Evolutionary conservation across 2,329 filamentous ascomycete species (phyloP).

Genomic region (Ceratocystis alfenasii): DNA sequence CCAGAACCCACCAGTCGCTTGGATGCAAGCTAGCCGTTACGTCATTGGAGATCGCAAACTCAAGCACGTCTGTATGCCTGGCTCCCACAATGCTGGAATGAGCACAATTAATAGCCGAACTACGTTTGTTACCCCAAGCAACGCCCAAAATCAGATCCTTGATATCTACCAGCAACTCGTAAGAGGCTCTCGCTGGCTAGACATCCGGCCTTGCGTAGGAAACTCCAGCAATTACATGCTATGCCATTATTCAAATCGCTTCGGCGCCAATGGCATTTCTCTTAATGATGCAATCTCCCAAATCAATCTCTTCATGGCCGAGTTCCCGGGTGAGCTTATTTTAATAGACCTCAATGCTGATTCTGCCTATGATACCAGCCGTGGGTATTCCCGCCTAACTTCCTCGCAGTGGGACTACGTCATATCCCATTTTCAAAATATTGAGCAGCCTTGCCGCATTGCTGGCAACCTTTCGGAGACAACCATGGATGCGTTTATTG

Average conservation of each 20-base stretch:
- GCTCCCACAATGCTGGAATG: slow-evolving; percentile 38
- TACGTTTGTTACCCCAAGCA: slow-evolving; percentile 25
- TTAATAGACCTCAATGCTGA: slow-evolving; percentile 33
- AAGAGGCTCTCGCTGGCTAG: slow-evolving; percentile 35
- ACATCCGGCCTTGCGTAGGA: slow-evolving; percentile 29
- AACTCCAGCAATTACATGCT: slow-evolving; percentile 11
- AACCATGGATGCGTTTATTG: slow-evolving; percentile 26
- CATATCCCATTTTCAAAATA: slow-evolving; percentile 31
- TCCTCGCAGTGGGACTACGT: slow-evolving; percentile 29
- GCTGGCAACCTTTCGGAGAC: slow-evolving; percentile 26
- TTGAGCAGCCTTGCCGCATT: slow-evolving; percentile 25
- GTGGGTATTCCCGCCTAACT: slow-evolving; percentile 27
- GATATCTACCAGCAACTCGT: slow-evolving; percentile 34
- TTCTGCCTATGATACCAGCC: slow-evolving; percentile 20
- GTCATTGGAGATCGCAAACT: slow-evolving; percentile 29
- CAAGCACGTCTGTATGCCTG: slow-evolving; percentile 35
- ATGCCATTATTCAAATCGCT: slow-evolving; percentile 15
- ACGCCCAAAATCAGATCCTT: slow-evolving; percentile 34
- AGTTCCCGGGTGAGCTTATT: slow-evolving; percentile 34
- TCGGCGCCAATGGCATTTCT: slow-evolving; percentile 21
- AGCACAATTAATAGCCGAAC: slow-evolving; percentile 28
- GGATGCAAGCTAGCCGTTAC: slow-evolving; percentile 26
- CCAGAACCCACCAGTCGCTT: slow-evolving; percentile 20
- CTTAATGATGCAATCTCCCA: slow-evolving; percentile 32
- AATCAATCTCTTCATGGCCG: slow-evolving; percentile 34